These are phyloP conservation scores for Stephanodiscus triporus DNA, from an alignment of 108 stramenopile genomes.

Conservation along the genomic window DNA sequence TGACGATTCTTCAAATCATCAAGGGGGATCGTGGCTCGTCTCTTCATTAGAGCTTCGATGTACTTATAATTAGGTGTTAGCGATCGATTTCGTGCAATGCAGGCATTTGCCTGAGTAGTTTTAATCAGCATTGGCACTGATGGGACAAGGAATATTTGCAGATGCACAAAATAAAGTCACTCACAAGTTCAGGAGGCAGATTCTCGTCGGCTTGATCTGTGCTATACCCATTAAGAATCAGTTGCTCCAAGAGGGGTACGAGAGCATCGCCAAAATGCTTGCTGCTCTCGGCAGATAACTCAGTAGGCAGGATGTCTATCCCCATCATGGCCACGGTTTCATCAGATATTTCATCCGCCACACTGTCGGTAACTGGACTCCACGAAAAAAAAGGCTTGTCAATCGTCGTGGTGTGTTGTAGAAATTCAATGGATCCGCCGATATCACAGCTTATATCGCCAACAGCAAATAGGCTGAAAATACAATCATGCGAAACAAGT, in stretches of 20 bases:
- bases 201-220: conserved; percentile 14
- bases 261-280: conserved; percentile 85
- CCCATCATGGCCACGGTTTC: conserved; percentile 69
- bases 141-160: neutral
- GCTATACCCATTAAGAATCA: conserved; percentile 28
- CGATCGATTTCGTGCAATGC: conserved; percentile 51
- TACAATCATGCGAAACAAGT: conserved; percentile 9
- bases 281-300: conserved; percentile 78
- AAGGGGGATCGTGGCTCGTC: conserved; percentile 8
- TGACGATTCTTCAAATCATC: conserved; percentile 24
- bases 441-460: conserved; percentile 88
- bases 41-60: conserved; percentile 54
- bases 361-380: conserved; percentile 59
- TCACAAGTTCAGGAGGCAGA: conserved; percentile 37
- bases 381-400: conserved; percentile 77
- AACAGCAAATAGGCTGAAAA: conserved; percentile 53
- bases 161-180: neutral
- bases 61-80: conserved; percentile 54
- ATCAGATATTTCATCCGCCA: conserved; percentile 44
- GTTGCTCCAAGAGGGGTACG: conserved; percentile 53
- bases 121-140: neutral
- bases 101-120: conserved; percentile 36
- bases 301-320: conserved; percentile 86
- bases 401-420: conserved; percentile 73
- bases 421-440: conserved; percentile 74